phyloP scores from a whole-genome alignment of 257 asterid genomes.

The Eucommia ulmoides region DNA sequence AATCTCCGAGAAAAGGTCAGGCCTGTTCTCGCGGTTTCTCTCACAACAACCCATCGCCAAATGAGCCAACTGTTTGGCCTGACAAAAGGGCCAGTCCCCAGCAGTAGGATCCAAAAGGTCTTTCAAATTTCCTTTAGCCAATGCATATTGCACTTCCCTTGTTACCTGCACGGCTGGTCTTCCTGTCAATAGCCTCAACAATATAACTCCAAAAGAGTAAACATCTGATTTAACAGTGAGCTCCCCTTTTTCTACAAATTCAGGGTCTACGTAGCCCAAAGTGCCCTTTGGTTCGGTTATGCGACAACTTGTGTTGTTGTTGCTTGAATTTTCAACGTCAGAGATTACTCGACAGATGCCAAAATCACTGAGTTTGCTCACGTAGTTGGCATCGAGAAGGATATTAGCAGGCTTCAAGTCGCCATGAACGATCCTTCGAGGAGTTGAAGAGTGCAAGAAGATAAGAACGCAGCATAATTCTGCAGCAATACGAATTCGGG shows the following conservation, averaged over 20 bases:
- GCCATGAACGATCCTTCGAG: conserved; percentile 58
- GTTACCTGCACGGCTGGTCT: conserved; percentile 47
- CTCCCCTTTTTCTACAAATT: conserved; percentile 64
- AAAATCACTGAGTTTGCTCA: conserved; percentile 72
- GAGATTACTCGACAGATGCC: conserved; percentile 55
- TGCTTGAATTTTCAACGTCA: conserved; percentile 24
- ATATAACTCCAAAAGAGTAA: conserved; percentile 70
- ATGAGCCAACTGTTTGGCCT: conserved; percentile 87
- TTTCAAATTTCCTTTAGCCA: conserved; percentile 53
- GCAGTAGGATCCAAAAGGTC: conserved; percentile 71
- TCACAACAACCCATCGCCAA: conserved; percentile 60
- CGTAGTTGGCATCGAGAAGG: conserved; percentile 62
- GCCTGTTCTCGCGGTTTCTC: conserved; percentile 32
- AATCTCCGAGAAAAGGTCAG: conserved; percentile 70
- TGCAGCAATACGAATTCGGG: conserved; percentile 70
- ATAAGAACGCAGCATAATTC: conserved; percentile 84
- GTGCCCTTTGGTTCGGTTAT: conserved; percentile 67
- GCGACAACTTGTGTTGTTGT: conserved; percentile 21
- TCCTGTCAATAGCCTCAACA: conserved; percentile 69
- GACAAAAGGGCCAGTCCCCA: conserved; percentile 96
- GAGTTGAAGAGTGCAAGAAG: conserved; percentile 65
- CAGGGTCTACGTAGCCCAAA: conserved; percentile 64
- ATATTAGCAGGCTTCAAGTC: conserved; percentile 78
- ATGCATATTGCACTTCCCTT: conserved; percentile 55
- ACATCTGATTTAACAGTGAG: conserved; percentile 76